Evolutionary conservation across 768 basidiomycete species (phyloP).

Genomic region (Panaeolus papilionaceus): DNA sequence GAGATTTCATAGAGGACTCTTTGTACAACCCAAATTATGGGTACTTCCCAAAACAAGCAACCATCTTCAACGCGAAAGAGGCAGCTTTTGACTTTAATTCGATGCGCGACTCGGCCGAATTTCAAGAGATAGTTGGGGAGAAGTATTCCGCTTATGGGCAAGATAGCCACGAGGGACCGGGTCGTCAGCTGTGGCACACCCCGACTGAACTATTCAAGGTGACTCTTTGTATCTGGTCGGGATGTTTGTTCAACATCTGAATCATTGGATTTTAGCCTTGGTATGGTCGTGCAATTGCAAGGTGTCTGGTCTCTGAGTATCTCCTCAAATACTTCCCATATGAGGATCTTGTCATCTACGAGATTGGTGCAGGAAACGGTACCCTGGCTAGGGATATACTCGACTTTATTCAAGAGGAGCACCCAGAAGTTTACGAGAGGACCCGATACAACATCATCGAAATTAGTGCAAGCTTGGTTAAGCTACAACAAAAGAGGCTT

Average conservation of each 20-base stretch:
- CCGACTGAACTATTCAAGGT: constrained; percentile 98
- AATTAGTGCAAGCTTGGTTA: constrained; percentile 82
- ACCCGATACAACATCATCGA: constrained; percentile 96
- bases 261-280: constrained; percentile 70
- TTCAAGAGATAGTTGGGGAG: constrained; percentile 80
- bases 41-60: constrained; percentile 93
- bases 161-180: constrained; percentile 68
- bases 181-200: constrained; percentile 97
- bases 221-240: constrained; percentile 8
- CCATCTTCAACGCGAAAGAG: constrained; percentile 78
- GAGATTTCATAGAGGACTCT: constrained; percentile 97
- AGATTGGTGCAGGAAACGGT: constrained; percentile 98
- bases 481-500: constrained; percentile 74
- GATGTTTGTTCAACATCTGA: constrained; percentile 17
- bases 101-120: constrained; percentile 73
- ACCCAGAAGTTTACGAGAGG: constrained; percentile 93
- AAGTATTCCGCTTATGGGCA: constrained; percentile 77
- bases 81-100: constrained; percentile 69
- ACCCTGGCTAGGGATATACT: constrained; percentile 92
- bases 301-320: constrained; percentile 90
- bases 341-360: constrained; percentile 94
- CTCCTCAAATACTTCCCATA: constrained; percentile 95
- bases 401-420: constrained; percentile 72
- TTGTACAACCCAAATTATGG: constrained; percentile 98
- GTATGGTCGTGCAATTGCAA: constrained; percentile 91